phyloP scores from a whole-genome alignment of 495 filamentous ascomycete species.

The Penicillium egyptiacum region DNA sequence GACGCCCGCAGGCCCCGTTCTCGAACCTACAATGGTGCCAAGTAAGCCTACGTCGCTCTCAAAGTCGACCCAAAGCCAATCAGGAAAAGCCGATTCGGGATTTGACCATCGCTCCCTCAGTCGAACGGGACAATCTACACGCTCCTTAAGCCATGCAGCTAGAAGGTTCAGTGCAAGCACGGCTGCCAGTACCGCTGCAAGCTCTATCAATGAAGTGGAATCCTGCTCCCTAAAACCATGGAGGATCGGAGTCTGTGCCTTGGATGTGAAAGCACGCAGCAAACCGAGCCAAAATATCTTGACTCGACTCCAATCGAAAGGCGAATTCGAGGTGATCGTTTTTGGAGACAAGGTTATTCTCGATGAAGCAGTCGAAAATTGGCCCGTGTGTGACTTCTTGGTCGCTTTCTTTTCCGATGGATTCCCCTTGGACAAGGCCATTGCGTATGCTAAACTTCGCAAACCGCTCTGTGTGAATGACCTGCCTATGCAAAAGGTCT shows the following conservation, averaged over 20 bases:
- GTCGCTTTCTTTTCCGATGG: slow-evolving; percentile 98
- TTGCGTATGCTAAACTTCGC: slow-evolving; percentile 85
- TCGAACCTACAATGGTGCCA: slow-evolving; percentile 18
- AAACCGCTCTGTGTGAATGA: slow-evolving; percentile 98
- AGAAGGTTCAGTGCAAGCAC: slow-evolving; percentile 76
- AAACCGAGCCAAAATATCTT: slow-evolving; percentile 95
- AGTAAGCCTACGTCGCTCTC: slow-evolving; percentile 14
- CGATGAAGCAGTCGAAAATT: slow-evolving; percentile 75
- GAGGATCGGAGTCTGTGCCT: slow-evolving; percentile 87
- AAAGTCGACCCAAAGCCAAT: slow-evolving; percentile 13
- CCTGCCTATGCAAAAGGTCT: slow-evolving; percentile 93
- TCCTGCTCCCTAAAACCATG: slow-evolving; percentile 43
- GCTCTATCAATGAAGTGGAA: slow-evolving; percentile 56
- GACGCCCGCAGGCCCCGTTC: slow-evolving; percentile 12
- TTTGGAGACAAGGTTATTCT: slow-evolving; percentile 99
- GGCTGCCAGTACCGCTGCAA: slow-evolving; percentile 68
- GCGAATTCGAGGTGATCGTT: slow-evolving; percentile 92
- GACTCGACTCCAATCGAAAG: slow-evolving; percentile 82
- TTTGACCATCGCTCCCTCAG: slow-evolving; percentile 25
- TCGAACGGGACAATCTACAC: slow-evolving; percentile 45
- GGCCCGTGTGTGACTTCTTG: slow-evolving; percentile 78
- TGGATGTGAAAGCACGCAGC: slow-evolving; percentile 94
- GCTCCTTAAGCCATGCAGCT: slow-evolving; percentile 71
- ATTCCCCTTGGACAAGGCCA: slow-evolving; percentile 95
- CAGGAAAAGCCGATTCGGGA: slow-evolving; percentile 21